Evolutionary conservation across 2,329 filamentous ascomycete genomes (phyloP), one percentile per base, ranked within the genome.

Genomic region (Botrytis hyacinthi): DNA sequence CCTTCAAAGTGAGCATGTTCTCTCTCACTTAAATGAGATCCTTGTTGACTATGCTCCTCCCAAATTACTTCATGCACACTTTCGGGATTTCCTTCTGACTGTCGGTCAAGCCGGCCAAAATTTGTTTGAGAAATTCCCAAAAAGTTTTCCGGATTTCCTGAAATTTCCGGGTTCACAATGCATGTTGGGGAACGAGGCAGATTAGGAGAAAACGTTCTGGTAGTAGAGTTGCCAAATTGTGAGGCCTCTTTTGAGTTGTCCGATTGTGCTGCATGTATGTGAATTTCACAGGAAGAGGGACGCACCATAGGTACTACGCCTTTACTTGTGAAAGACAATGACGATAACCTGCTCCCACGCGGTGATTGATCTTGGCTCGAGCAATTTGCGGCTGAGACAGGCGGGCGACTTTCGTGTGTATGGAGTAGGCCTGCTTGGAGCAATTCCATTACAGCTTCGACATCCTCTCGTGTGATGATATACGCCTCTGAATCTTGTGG

Each of bases 1-100:
- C 20, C 29, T 26, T 71, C 48, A 7, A 32, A 32, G 65, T 60
- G 12, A 59, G 22, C 32, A 14, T 74, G 61, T 22, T 74, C 74
- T 35, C 76, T 73, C 3, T 74, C 73, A 9, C 71, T 72, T 8
- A 75, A 14, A 26, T 63, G 72, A 44, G 74, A 73, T 37, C 60
- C 67, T 1, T 71, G 69, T 18, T 70, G 74, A 12, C 40, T 62
- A 20, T 57, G 67, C 29, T 71, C 76, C 62, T 79, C 67, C 78
- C 78, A 80, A 20, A 80, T 75, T 10, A 79, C 73, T 69, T 80
- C 78, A 63, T 79, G 76, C 14, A 76, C 57, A 67, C 75, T 79
- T 59, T 70, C 62, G 12, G 76, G 71, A 22, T 57, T 40, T 0
- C 48, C 4, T 22, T 60, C 54, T 26, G 71, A 71, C 12, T 44